A percentile compares a stretch with the other conserved stretches of the same genome.
These are phyloP conservation scores for Hypoxylon sp. DNA, from an alignment of 2,329 filamentous ascomycete genomes.

Conservation along the genomic window DNA sequence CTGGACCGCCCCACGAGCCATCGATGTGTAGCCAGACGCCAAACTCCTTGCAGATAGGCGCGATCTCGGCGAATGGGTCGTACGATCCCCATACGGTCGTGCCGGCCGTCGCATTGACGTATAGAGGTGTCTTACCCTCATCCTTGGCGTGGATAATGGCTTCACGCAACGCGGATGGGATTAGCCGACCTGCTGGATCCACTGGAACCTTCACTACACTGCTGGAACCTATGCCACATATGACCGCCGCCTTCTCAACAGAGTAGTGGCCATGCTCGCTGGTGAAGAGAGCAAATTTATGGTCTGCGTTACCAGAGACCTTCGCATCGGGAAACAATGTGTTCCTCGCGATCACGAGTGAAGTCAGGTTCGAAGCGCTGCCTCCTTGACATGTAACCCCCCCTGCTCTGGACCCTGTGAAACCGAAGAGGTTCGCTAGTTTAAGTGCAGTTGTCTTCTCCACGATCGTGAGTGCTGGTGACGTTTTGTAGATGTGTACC, in stretches of 20 bases:
- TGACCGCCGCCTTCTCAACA: constrained; percentile 93
- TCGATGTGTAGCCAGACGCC: constrained; percentile 94
- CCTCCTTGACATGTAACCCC: constrained; percentile 75
- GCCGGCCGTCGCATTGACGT: constrained; percentile 95
- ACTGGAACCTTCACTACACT: constrained; percentile 83
- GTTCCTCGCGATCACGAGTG: constrained; percentile 85
- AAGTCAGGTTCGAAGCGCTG: constrained; percentile 78
- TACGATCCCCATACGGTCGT: constrained; percentile 94
- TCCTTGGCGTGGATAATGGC: constrained; percentile 73
- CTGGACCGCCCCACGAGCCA: constrained; percentile 89
- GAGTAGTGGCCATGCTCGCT: constrained; percentile 93
- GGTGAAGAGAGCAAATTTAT: constrained; percentile 87
- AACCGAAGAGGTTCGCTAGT: constrained; percentile 83
- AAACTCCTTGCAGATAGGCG: constrained; percentile 77
- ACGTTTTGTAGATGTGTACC: constrained; percentile 94
- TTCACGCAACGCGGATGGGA: constrained; percentile 73
- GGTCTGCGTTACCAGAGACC: constrained; percentile 74
- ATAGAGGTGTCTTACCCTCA: constrained; percentile 86
- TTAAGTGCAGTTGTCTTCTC: constrained; percentile 85
- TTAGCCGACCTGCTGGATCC: constrained; percentile 80
- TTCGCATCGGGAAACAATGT: constrained; percentile 86
- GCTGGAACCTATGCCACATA: constrained; percentile 84
- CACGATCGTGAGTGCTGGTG: constrained; percentile 87
- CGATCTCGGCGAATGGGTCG: constrained; percentile 82
- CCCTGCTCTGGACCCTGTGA: constrained; percentile 76